phyloP scores from a whole-genome alignment of 345 rosid genomes.

The Salix suchowensis region DNA sequence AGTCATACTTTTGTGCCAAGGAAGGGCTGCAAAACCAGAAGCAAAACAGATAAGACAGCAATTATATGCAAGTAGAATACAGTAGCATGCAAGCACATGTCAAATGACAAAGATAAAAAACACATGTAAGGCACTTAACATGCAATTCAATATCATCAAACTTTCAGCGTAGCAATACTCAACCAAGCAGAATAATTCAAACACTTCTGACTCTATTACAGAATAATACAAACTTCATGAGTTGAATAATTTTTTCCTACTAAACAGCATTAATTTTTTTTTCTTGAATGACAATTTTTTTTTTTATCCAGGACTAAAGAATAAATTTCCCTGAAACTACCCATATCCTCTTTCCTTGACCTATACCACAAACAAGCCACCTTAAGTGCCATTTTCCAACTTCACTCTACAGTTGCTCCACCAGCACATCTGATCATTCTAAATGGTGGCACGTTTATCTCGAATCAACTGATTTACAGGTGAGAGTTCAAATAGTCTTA shows the following conservation, averaged over 20 bases:
- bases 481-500: not conserved
- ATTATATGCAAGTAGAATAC: not conserved
- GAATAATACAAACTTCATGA: not conserved
- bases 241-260: not conserved
- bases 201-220: not conserved
- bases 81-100: not conserved
- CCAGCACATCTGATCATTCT: not conserved
- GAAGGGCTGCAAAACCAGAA: conserved; percentile 38
- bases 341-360: not conserved
- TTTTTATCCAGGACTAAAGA: not conserved
- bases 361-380: not conserved
- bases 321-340: not conserved
- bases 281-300: not conserved
- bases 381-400: not conserved
- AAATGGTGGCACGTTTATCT: not conserved
- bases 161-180: not conserved
- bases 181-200: not conserved
- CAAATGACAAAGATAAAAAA: not conserved
- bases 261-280: not conserved
- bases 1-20: conserved; percentile 51
- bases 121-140: not conserved
- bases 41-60: not conserved
- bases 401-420: not conserved
- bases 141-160: not conserved
- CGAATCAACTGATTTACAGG: not conserved